Conservation (phyloP, 371 early-diverging fungal species). For the Dichotomocladium elegans region DNA sequence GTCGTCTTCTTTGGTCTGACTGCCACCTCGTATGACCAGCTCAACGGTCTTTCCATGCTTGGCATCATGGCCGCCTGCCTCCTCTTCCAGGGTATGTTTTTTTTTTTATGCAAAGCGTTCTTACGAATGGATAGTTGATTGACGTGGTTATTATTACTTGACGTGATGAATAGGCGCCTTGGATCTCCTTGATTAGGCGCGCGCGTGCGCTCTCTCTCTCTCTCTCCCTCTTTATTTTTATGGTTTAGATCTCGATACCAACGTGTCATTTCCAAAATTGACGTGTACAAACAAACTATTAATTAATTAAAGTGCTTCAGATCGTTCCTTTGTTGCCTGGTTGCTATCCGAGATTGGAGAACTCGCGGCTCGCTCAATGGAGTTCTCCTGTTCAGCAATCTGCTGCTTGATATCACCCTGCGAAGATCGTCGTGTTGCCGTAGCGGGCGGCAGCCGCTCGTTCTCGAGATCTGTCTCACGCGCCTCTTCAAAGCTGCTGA, state of each 20-base stretch:
- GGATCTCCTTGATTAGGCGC: slow-evolving; percentile 34
- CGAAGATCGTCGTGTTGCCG: not conserved
- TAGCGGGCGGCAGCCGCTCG: slow-evolving; percentile 85
- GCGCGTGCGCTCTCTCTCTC: not conserved
- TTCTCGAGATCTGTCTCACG: slow-evolving; percentile 83
- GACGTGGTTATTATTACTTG: not conserved
- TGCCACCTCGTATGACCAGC: slow-evolving; percentile 27
- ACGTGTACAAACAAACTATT: no score
- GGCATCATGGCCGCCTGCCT: slow-evolving; percentile 50
- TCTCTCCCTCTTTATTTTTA: no score
- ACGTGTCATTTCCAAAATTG: no score
- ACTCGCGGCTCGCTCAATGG: no score
- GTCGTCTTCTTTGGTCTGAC: slow-evolving; percentile 47
- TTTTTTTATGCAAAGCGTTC: not conserved
- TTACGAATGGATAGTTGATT: not conserved
- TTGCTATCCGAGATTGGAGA: no score
- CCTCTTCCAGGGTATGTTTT: slow-evolving; percentile 40
- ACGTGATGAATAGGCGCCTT: slow-evolving; percentile 19
- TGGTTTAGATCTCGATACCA: no score
- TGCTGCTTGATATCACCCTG: not conserved
- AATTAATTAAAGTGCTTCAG: no score
- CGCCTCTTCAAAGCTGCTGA: slow-evolving; percentile 90
- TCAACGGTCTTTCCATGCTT: slow-evolving; percentile 41
- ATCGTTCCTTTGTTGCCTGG: no score
- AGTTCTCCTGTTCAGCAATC: not conserved